A percentile compares a stretch with the other conserved stretches of the same genome.
Conservation (phyloP, 352 stramenopile genomes). For the Blastocystis sp. region DNA sequence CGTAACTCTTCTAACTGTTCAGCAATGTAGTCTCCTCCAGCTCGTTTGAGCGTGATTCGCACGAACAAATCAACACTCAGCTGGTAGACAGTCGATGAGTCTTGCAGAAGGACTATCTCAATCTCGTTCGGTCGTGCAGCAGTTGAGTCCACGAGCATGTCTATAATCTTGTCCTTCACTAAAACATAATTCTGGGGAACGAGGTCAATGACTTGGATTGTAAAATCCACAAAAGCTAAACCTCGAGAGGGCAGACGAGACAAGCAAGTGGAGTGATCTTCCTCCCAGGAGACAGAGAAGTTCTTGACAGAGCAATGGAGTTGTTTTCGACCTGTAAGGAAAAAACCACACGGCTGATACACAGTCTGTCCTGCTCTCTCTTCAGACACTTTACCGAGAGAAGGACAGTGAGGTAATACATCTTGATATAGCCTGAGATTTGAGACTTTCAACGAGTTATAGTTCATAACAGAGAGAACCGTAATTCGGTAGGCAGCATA, state of each 20-base stretch:
- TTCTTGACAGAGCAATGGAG: not conserved
- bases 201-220: not conserved
- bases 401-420: not conserved
- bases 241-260: not conserved
- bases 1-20: not conserved
- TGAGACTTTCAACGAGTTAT: not conserved
- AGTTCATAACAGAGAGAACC: not conserved
- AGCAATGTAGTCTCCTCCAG: not conserved
- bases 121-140: not conserved
- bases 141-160: not conserved
- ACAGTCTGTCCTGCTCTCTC: not conserved
- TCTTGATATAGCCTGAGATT: not conserved
- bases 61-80: not conserved
- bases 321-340: not conserved
- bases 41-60: not conserved
- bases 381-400: not conserved
- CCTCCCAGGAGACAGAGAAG: not conserved
- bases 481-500: not conserved
- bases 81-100: not conserved
- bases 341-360: not conserved
- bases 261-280: not conserved
- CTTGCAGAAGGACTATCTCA: not conserved
- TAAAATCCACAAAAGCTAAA: not conserved
- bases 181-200: not conserved
- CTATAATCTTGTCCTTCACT: not conserved